A percentile compares a stretch with the other conserved stretches of the same genome.
Conservation (phyloP, 2,329 filamentous ascomycete species). For the Pestalotiopsis fici region DNA sequence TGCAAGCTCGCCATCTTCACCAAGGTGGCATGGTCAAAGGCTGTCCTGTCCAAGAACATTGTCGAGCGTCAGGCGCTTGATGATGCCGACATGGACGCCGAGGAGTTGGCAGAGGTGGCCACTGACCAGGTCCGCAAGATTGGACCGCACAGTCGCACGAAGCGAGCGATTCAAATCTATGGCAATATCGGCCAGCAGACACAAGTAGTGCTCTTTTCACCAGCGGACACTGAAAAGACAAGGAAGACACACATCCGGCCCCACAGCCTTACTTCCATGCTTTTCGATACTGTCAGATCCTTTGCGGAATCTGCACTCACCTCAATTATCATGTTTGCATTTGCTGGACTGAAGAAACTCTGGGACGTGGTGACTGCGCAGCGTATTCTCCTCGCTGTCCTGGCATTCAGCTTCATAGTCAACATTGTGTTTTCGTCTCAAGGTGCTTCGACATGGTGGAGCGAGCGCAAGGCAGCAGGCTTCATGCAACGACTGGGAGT, state of each 20-base stretch:
- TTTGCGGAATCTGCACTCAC: slow-evolving; percentile 74
- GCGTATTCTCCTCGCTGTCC: slow-evolving; percentile 68
- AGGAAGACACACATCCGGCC: slow-evolving; percentile 62
- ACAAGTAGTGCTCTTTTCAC: slow-evolving; percentile 62
- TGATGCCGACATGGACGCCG: slow-evolving; percentile 71
- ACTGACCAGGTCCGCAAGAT: slow-evolving; percentile 77
- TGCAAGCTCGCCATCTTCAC: slow-evolving; percentile 90
- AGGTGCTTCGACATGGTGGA: slow-evolving; percentile 79
- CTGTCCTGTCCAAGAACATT: slow-evolving; percentile 59
- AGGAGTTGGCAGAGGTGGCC: slow-evolving; percentile 74
- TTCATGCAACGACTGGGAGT: slow-evolving; percentile 86
- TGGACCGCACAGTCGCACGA: slow-evolving; percentile 72
- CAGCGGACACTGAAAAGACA: slow-evolving; percentile 44
- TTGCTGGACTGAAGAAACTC: slow-evolving; percentile 64
- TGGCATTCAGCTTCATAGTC: slow-evolving; percentile 68
- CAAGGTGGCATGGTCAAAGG: slow-evolving; percentile 81
- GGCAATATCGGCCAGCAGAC: slow-evolving; percentile 72
- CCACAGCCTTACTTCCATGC: slow-evolving; percentile 65
- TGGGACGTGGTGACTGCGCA: slow-evolving; percentile 74
- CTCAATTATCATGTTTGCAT: slow-evolving; percentile 75
- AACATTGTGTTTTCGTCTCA: slow-evolving; percentile 78
- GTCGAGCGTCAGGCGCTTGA: slow-evolving; percentile 73
- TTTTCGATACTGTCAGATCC: slow-evolving; percentile 72
- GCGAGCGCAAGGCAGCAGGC: slow-evolving; percentile 74
- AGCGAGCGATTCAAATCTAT: slow-evolving; percentile 78